Evolutionary conservation across 306 rosid species (phyloP).

Genomic region (Glycine tomentella): DNA sequence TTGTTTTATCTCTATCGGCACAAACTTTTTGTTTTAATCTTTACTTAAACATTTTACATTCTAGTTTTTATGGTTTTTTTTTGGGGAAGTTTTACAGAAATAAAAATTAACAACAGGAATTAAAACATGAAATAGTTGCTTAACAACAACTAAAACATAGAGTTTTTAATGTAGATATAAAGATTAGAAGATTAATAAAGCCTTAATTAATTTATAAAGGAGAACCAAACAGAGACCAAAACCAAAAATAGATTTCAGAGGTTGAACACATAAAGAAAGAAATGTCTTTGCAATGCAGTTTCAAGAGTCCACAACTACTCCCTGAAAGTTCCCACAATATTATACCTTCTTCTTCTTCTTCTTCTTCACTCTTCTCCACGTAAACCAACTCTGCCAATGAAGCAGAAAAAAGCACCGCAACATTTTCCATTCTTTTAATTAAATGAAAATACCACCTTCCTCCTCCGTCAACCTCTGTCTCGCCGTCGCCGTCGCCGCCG

Average conservation of each 20-base stretch:
- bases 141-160: too few species aligned
- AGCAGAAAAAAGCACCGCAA: slow-evolving; percentile 45
- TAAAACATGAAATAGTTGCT: too few species aligned
- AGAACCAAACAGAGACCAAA: slow-evolving; percentile 13
- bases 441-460: slow-evolving; percentile 69
- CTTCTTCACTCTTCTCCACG: background rate
- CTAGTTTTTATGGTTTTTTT: too few species aligned
- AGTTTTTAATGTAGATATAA: too few species aligned
- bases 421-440: slow-evolving; percentile 45
- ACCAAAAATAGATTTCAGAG: too few species aligned
- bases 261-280: background rate
- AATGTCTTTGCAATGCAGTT: background rate
- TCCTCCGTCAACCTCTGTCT: slow-evolving; percentile 34
- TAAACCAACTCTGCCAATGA: slow-evolving; percentile 60
- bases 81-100: too few species aligned
- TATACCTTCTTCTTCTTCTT: too few species aligned
- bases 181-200: background rate
- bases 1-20: background rate
- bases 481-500: slow-evolving; percentile 23
- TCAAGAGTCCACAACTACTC: slow-evolving; percentile 37
- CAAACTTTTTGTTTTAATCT: too few species aligned
- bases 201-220: background rate
- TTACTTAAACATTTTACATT: too few species aligned
- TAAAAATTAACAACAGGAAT: too few species aligned
- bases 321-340: background rate